Evolutionary conservation across 768 basidiomycete genomes (phyloP).

Genomic region (Suillus discolor): DNA sequence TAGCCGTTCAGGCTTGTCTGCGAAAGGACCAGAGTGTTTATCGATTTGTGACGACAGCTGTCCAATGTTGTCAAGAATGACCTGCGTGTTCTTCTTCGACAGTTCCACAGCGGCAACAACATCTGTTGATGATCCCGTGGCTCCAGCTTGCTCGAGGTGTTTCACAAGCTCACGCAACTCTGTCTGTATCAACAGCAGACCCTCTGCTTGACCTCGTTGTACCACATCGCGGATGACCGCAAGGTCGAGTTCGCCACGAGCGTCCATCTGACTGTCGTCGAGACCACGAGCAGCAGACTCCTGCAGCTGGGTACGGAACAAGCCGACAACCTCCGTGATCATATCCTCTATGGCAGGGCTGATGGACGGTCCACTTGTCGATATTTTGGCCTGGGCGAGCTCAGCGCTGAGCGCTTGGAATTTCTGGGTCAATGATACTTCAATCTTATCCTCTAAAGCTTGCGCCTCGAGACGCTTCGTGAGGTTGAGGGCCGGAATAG

Average conservation of each 20-base stretch:
- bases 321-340: slow-evolving; percentile 64
- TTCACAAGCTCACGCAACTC: slow-evolving; percentile 58
- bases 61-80: slow-evolving; percentile 62
- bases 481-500: slow-evolving; percentile 50
- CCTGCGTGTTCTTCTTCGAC: slow-evolving; percentile 56
- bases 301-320: slow-evolving; percentile 70
- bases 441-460: slow-evolving; percentile 62
- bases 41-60: slow-evolving; percentile 40
- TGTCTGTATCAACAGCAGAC: slow-evolving; percentile 55
- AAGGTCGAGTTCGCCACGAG: slow-evolving; percentile 77
- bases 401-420: slow-evolving; percentile 53
- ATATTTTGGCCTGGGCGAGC: slow-evolving; percentile 27
- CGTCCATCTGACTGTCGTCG: slow-evolving; percentile 70
- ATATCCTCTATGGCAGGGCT: slow-evolving; percentile 57
- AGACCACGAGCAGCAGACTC: slow-evolving; percentile 58
- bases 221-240: slow-evolving; percentile 72
- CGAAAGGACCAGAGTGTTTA: slow-evolving; percentile 31
- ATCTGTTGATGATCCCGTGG: slow-evolving; percentile 28
- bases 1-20: slow-evolving; percentile 53
- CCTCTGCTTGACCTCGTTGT: slow-evolving; percentile 65
- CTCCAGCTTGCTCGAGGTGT: slow-evolving; percentile 37
- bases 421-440: slow-evolving; percentile 70
- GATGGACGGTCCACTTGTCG: slow-evolving; percentile 32
- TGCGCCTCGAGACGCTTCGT: slow-evolving; percentile 60
- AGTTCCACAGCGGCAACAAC: slow-evolving; percentile 58